These are phyloP conservation scores for Pseudomassariella vexata DNA, from an alignment of 2,329 filamentous ascomycete genomes.

Conservation along the genomic window DNA sequence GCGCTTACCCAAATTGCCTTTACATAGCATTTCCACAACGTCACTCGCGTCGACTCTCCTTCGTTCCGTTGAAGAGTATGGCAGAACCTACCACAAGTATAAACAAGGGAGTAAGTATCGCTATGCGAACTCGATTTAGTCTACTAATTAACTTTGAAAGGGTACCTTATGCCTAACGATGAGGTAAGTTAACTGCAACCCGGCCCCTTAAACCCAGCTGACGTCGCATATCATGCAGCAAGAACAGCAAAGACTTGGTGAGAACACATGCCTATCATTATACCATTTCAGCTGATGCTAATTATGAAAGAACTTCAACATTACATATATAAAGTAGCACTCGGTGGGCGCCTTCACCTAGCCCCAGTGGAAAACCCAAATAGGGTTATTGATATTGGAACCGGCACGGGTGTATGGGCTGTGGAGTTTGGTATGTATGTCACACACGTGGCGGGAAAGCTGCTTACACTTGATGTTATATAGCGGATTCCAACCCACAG, in stretches of 20 bases:
- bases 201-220: not conserved
- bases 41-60: too few species aligned
- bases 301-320: conserved; percentile 27
- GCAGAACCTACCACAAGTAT: too few species aligned
- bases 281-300: not conserved
- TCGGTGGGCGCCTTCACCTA: conserved; percentile 35
- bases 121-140: too few species aligned
- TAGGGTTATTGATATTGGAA: conserved; percentile 43
- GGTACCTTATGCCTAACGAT: conserved; percentile 16
- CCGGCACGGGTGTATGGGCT: conserved; percentile 47
- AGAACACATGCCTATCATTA: conserved; percentile 2
- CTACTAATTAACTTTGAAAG: conserved; percentile 1
- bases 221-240: conserved; percentile 7
- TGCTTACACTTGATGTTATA: conserved; percentile 4
- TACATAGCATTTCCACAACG: too few species aligned
- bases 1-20: too few species aligned
- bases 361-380: conserved; percentile 35
- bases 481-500: conserved; percentile 33
- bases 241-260: conserved; percentile 16
- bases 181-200: conserved; percentile 4
- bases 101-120: too few species aligned
- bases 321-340: conserved; percentile 28
- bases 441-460: not conserved
- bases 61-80: too few species aligned
- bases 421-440: conserved; percentile 36